Base-by-base conservation (phyloP, 164 flowering plant species). In the Hamamelis virginiana region DNA sequence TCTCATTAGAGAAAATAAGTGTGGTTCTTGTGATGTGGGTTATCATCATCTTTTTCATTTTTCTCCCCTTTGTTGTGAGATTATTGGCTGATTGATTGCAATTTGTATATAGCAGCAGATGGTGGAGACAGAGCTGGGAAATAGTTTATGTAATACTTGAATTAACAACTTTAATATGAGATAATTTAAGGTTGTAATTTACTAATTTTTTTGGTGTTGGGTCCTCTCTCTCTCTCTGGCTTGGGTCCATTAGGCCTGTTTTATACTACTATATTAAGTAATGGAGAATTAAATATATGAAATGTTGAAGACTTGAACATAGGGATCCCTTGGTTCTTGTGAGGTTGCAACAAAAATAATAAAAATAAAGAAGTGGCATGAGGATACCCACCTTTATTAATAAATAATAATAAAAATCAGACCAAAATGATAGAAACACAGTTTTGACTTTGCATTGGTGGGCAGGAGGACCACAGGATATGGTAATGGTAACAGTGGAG, bases 1-100 rank as follows among this genome's bases (percentile, higher is more conserved):
- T n/a, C 68, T 64, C 72, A 70, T 74, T 66, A 59, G 64, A n/a
- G n/a, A n/a, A 53, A 77, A 71, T 68, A 77, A 74, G 64, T 51
- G 70, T 70, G 75, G 74, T 70, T 46, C 57, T 43, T 64, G 59
- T 28, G 64, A 59, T 62, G 58, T 44, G 62, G 66, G 23, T 67
- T 57, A 59, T 56, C 15, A 3, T n/a, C n/a, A n/a, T n/a, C n/a
- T n/a, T 56, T 55, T 21, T 5, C 25, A 28, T 55, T 70, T 70
- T 18, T 28, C 33, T 47, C 58, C 58, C 22, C 19, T 66, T 68
- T 21, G n/a, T 33, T 33, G 41, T 33, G 41, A 6, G 41, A 33
- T 33, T 33, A 33, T 33, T 33, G 41, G 41, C 41, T 33, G 4
- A 33, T 33, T 33, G 4, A 33, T 33, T 33, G 41, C 65, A 38